Evolutionary conservation across 1,284 basidiomycete genomes (phyloP).

Genomic region (Heterobasidion annosum): DNA sequence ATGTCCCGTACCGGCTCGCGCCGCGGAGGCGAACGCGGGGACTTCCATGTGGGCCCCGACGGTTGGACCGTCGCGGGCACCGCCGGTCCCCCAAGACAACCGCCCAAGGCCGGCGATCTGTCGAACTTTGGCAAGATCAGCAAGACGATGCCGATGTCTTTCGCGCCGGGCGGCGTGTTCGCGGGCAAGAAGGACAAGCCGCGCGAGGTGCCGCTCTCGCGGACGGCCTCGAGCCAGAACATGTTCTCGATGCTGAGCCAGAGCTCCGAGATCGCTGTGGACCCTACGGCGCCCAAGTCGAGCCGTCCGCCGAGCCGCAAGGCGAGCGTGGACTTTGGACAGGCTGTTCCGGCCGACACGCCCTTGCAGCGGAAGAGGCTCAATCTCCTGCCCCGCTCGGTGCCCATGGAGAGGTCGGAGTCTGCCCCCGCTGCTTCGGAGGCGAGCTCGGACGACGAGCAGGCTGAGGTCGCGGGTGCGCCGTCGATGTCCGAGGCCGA

Average conservation of each 20-base stretch:
- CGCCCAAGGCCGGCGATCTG: slow-evolving; percentile 78
- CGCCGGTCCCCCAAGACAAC: slow-evolving; percentile 46
- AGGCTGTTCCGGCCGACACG: slow-evolving; percentile 22
- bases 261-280: slow-evolving; percentile 37
- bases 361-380: slow-evolving; percentile 66
- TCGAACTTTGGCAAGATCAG: slow-evolving; percentile 83
- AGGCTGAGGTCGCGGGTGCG: slow-evolving; percentile 21
- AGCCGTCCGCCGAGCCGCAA: slow-evolving; percentile 41
- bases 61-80: slow-evolving; percentile 81
- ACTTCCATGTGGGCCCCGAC: slow-evolving; percentile 50
- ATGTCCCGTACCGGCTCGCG: slow-evolving; percentile 80
- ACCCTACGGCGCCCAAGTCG: slow-evolving; percentile 35
- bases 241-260: slow-evolving; percentile 83
- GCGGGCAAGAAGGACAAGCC: slow-evolving; percentile 44
- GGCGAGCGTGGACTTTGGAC: slow-evolving; percentile 36
- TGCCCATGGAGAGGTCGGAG: slow-evolving; percentile 35
- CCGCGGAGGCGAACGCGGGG: slow-evolving; percentile 72
- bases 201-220: slow-evolving; percentile 59
- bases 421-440: slow-evolving; percentile 45
- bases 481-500: slow-evolving; percentile 61
- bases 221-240: slow-evolving; percentile 73
- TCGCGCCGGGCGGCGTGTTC: slow-evolving; percentile 44
- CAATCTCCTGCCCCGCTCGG: slow-evolving; percentile 53
- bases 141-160: slow-evolving; percentile 55
- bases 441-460: slow-evolving; percentile 48